Conservation (phyloP, 2,329 filamentous ascomycete species). For the Microdochium nivale region DNA sequence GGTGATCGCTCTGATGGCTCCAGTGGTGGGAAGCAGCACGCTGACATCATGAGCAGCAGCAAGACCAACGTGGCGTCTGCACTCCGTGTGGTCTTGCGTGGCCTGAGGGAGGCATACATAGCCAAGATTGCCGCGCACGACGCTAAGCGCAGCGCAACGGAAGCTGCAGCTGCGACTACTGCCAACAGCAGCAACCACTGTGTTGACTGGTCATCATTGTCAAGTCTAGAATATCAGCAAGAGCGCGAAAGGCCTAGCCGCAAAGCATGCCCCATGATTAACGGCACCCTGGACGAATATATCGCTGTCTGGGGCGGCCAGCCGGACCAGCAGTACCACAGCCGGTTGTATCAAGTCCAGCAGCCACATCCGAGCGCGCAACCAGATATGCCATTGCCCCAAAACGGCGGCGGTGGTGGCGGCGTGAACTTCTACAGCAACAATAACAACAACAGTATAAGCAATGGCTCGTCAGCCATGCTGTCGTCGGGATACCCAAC, state of each 20-base stretch:
- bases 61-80: slow-evolving; percentile 34
- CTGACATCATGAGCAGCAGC: slow-evolving; percentile 4
- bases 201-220: too few relatives aligned
- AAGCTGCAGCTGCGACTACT: too few relatives aligned
- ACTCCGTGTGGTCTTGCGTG: slow-evolving; percentile 33
- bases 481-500: background rate
- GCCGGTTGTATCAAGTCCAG: background rate
- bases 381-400: slow-evolving; percentile 1
- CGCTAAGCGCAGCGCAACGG: background rate
- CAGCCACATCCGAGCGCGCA: background rate
- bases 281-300: slow-evolving; percentile 38
- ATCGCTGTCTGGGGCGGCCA: slow-evolving; percentile 35
- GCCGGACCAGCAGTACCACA: slow-evolving; percentile 9
- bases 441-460: background rate
- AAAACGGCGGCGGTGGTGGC: background rate
- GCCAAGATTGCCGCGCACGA: slow-evolving; percentile 26
- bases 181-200: too few relatives aligned
- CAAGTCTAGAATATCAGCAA: background rate
- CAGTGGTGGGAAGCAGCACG: slow-evolving; percentile 4
- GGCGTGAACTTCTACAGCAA: background rate
- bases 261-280: slow-evolving; percentile 39
- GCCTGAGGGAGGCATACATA: slow-evolving; percentile 37
- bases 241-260: slow-evolving; percentile 10
- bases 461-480: background rate
- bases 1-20: background rate